phyloP scores from a whole-genome alignment of 169 alveolate species.

The Amoebophrya sp. region DNA sequence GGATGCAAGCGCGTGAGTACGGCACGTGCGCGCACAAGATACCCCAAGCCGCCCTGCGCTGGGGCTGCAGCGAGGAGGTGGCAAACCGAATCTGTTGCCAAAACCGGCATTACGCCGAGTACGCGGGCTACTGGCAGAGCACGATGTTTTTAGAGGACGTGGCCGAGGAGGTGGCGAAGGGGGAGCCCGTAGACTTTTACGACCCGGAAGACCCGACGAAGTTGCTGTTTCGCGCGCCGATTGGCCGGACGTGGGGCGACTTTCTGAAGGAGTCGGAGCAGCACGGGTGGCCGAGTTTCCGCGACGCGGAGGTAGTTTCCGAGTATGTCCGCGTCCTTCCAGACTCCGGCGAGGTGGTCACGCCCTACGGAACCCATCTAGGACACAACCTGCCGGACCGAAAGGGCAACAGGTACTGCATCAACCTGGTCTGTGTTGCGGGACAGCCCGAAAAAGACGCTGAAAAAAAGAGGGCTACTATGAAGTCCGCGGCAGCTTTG shows the following conservation, averaged over 20 bases:
- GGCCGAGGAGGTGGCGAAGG: too few relatives aligned
- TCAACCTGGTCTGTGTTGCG: not conserved
- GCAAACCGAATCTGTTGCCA: not conserved
- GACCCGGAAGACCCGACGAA: too few relatives aligned
- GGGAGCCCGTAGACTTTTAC: too few relatives aligned
- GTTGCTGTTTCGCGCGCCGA: not conserved
- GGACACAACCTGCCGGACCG: not conserved
- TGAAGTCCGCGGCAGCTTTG: not conserved
- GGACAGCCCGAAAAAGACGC: not conserved
- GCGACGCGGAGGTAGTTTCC: not conserved
- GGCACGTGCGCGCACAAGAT: not conserved
- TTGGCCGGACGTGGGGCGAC: not conserved
- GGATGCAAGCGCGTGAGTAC: not conserved
- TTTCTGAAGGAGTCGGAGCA: not conserved
- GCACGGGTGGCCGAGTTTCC: not conserved
- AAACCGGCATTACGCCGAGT: not conserved
- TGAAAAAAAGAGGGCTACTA: not conserved
- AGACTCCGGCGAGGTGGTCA: not conserved
- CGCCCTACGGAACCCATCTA: not conserved
- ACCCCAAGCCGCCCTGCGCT: not conserved
- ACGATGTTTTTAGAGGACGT: too few relatives aligned
- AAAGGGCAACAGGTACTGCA: not conserved
- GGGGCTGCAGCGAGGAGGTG: not conserved
- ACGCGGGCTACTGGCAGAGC: not conserved
- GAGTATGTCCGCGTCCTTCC: not conserved